These are phyloP conservation scores for Plectranthus barbatus DNA, from an alignment of 257 asterid genomes.

Conservation along the genomic window DNA sequence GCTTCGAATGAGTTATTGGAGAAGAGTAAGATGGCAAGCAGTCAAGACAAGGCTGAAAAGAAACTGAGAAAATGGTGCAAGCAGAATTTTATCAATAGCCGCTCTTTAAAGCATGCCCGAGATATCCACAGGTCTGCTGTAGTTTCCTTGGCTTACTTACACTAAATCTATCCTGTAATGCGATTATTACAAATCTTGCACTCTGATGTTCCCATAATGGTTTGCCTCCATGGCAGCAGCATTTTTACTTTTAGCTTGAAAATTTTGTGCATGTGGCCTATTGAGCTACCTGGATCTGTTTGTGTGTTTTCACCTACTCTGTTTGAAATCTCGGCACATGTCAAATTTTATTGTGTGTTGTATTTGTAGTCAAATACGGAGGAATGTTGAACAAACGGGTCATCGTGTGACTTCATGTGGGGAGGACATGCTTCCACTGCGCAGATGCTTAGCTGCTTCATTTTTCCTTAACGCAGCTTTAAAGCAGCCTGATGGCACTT, in stretches of 20 bases:
- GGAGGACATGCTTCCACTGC: constrained; percentile 64
- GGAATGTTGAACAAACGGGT: constrained; percentile 78
- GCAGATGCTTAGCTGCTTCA: constrained; percentile 85
- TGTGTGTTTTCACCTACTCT: background rate
- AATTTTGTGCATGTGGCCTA: background rate
- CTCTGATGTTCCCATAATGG: background rate
- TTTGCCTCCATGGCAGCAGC: background rate
- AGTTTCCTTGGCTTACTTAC: background rate
- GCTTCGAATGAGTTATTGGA: constrained; percentile 69
- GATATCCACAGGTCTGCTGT: constrained; percentile 76
- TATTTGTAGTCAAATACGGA: constrained; percentile 63
- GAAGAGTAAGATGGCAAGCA: constrained; percentile 41
- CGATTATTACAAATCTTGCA: background rate
- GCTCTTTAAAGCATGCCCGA: constrained; percentile 88
- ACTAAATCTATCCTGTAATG: background rate
- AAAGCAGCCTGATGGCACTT: constrained; percentile 87
- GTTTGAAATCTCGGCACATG: background rate
- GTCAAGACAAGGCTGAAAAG: constrained; percentile 66
- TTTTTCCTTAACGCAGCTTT: constrained; percentile 93
- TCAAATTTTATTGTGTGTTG: constrained; percentile 12
- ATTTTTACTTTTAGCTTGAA: background rate
- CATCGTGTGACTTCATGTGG: constrained; percentile 68
- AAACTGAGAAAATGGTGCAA: constrained; percentile 92
- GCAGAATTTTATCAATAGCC: constrained; percentile 76
- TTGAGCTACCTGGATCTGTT: background rate